Conservation (phyloP, 352 stramenopile species). For the Pythium oligandrum region DNA sequence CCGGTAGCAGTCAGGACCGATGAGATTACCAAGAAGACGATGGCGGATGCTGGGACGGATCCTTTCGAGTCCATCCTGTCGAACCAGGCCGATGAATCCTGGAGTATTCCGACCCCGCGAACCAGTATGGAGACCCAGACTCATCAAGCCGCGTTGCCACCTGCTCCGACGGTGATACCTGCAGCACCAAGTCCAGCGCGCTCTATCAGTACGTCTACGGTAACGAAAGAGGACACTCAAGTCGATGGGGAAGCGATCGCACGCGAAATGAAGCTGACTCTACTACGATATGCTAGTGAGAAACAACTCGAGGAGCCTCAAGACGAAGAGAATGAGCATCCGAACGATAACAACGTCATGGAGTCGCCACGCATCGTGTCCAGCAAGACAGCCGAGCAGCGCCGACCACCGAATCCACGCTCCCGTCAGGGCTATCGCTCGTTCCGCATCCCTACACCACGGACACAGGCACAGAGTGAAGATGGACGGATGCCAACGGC, state of each 20-base stretch:
- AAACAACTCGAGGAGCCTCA: constrained; percentile 16
- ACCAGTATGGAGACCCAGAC: too few species aligned
- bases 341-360: not conserved
- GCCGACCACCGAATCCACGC: constrained; percentile 38
- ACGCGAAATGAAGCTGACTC: constrained; percentile 54
- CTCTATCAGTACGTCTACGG: too few species aligned
- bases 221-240: constrained; percentile 12
- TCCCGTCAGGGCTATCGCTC: constrained; percentile 42
- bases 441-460: constrained; percentile 40
- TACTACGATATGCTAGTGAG: constrained; percentile 27
- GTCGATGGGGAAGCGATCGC: constrained; percentile 33
- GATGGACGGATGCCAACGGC: not conserved
- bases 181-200: too few species aligned
- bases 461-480: not conserved
- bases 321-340: constrained; percentile 9
- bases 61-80: too few species aligned
- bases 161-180: too few species aligned
- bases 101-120: too few species aligned
- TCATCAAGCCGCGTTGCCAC: too few species aligned
- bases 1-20: too few species aligned
- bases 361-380: constrained; percentile 43
- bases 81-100: too few species aligned
- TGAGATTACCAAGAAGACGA: too few species aligned
- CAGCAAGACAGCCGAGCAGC: constrained; percentile 42
- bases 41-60: not conserved